Conservation (phyloP, 192 early-diverging fungal species). For the Coemansia sp. region DNA sequence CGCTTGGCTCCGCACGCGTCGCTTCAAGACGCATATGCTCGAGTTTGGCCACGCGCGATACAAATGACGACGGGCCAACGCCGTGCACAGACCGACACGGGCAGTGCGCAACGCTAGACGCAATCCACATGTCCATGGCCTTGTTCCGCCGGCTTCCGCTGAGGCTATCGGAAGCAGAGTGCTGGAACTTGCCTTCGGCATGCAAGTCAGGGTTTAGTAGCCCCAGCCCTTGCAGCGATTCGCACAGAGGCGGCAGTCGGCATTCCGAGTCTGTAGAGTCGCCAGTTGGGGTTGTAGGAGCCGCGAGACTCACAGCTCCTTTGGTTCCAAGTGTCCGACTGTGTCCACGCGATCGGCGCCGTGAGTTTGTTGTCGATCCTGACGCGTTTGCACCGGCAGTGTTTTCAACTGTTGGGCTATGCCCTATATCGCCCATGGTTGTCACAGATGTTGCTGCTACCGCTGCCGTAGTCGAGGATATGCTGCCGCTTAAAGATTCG, state of each 20-base stretch:
- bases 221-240: slow-evolving; percentile 22
- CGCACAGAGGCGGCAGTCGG: slow-evolving; percentile 23
- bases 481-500: neutral
- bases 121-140: slow-evolving; percentile 34
- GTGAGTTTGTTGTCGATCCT: neutral
- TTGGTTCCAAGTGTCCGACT: neutral
- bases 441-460: no score
- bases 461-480: neutral
- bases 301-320: neutral
- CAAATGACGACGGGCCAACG: slow-evolving; percentile 46
- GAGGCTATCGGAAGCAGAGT: neutral
- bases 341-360: slow-evolving; percentile 5
- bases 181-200: neutral
- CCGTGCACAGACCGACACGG: slow-evolving; percentile 46
- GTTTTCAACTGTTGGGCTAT: neutral
- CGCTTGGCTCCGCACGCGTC: neutral
- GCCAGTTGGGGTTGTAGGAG: neutral
- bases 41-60: slow-evolving; percentile 16
- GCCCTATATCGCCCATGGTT: no score
- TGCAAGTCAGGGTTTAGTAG: slow-evolving; percentile 11
- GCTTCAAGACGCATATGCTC: neutral
- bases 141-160: slow-evolving; percentile 8
- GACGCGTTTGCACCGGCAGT: neutral
- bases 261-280: neutral
- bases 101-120: slow-evolving; percentile 46